Conservation (phyloP, 2,329 filamentous ascomycete genomes). For the Calonectria naviculata region DNA sequence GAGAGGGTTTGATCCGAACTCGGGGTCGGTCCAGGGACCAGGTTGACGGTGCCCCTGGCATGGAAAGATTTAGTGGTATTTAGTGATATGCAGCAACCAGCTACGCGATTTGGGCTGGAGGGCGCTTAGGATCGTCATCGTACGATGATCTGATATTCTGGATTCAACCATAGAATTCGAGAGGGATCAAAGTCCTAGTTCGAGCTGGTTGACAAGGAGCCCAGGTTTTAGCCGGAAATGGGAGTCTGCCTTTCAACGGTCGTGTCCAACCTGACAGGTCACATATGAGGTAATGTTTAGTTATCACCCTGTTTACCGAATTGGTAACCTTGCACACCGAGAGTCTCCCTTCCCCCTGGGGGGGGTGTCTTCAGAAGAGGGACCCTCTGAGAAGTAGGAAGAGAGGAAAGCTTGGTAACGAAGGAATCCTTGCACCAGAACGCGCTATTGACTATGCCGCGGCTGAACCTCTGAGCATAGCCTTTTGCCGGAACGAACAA, state of each 20-base stretch:
- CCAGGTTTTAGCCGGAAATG: conserved; percentile 9
- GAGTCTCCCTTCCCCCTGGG: background rate
- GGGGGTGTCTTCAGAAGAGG: background rate
- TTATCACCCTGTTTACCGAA: background rate
- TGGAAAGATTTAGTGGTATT: background rate
- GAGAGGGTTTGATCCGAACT: conserved; percentile 2
- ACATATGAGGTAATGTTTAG: background rate
- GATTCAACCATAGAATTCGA: background rate
- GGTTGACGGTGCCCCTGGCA: background rate
- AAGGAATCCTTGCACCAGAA: background rate
- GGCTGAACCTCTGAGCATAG: background rate
- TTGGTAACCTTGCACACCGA: background rate
- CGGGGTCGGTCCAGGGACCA: conserved; percentile 4
- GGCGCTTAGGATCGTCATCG: background rate
- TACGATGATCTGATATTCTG: conserved; percentile 8
- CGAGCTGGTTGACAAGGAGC: background rate
- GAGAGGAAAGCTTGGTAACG: background rate
- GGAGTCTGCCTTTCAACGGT: background rate
- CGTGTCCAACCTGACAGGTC: conserved; percentile 12
- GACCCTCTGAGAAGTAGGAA: background rate
- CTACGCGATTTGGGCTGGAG: background rate
- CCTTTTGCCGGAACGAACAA: background rate
- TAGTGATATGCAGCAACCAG: background rate
- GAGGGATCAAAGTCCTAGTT: background rate
- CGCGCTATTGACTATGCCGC: background rate